phyloP scores from a whole-genome alignment of 2,329 filamentous ascomycete species.

The Magnaporthiopsis incrustans region DNA sequence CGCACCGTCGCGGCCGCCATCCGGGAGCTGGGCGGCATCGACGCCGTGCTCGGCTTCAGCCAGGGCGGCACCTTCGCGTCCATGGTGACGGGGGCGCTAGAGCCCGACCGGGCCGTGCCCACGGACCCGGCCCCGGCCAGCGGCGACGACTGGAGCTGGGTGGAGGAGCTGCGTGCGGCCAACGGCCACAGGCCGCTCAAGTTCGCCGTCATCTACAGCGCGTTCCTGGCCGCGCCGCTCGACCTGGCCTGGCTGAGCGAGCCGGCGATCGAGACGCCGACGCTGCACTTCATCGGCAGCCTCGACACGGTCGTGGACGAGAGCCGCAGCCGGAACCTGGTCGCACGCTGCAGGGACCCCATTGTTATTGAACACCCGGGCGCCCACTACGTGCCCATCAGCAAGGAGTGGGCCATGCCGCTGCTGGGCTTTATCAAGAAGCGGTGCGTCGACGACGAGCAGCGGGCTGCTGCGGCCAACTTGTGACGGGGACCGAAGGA shows the following conservation, averaged over 20 bases:
- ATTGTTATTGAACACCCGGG: conserved; percentile 66
- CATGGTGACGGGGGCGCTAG: conserved; percentile 65
- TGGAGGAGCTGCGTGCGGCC: conserved; percentile 35
- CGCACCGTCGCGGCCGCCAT: conserved; percentile 53
- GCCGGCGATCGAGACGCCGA: conserved; percentile 66
- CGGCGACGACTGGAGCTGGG: conserved; percentile 32
- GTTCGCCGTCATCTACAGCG: conserved; percentile 71
- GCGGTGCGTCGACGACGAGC: conserved; percentile 13
- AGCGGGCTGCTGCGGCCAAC: not conserved
- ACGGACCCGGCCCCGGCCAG: conserved; percentile 19
- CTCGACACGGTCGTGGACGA: conserved; percentile 88
- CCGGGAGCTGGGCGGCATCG: conserved; percentile 54
- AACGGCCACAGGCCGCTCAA: conserved; percentile 42
- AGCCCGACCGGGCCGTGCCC: conserved; percentile 33
- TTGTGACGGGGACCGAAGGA: not conserved
- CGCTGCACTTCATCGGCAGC: conserved; percentile 74
- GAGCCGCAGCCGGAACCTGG: conserved; percentile 55
- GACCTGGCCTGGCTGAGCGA: conserved; percentile 64
- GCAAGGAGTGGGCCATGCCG: conserved; percentile 72
- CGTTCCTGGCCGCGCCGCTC: conserved; percentile 59
- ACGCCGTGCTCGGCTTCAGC: conserved; percentile 75
- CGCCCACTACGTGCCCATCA: conserved; percentile 81
- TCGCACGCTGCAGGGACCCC: conserved; percentile 53
- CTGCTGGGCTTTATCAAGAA: conserved; percentile 37
- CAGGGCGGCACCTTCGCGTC: conserved; percentile 69